phyloP scores from a whole-genome alignment of 306 rosid species.

The Malus sieversii region DNA sequence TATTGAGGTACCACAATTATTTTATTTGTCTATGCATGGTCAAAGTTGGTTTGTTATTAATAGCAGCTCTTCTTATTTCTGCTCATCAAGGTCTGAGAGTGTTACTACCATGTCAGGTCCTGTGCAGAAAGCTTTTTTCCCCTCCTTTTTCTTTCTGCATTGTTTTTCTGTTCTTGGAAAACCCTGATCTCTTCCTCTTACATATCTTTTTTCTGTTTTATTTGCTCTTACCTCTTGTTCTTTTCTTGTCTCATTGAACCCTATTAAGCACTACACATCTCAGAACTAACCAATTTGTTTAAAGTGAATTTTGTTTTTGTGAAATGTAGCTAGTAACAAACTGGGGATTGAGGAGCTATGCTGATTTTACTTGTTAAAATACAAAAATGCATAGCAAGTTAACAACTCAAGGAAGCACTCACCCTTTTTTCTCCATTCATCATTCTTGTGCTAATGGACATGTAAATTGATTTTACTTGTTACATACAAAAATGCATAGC shows the following conservation, averaged over 20 bases:
- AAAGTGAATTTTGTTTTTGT: background rate
- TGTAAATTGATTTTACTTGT: no score
- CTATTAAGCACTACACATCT: background rate
- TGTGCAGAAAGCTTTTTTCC: background rate
- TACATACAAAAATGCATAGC: background rate
- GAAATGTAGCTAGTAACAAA: background rate
- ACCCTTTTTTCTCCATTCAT: background rate
- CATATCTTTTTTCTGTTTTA: background rate
- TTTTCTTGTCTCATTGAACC: background rate
- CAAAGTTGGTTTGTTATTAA: conserved; percentile 10
- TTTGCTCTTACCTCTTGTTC: background rate
- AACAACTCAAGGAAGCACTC: background rate
- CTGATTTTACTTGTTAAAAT: background rate
- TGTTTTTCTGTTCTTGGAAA: background rate
- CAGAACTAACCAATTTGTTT: background rate
- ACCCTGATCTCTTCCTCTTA: background rate
- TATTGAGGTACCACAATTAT: conserved; percentile 58
- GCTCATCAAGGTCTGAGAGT: background rate
- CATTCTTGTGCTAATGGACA: background rate
- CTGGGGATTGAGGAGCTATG: background rate
- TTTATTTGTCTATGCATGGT: background rate
- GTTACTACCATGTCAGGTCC: background rate
- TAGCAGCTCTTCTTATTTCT: background rate
- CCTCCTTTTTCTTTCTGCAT: background rate
- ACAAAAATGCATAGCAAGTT: background rate